These are phyloP conservation scores for Pseudonitzschia pungens DNA, from an alignment of 108 stramenopile genomes.

Conservation along the genomic window DNA sequence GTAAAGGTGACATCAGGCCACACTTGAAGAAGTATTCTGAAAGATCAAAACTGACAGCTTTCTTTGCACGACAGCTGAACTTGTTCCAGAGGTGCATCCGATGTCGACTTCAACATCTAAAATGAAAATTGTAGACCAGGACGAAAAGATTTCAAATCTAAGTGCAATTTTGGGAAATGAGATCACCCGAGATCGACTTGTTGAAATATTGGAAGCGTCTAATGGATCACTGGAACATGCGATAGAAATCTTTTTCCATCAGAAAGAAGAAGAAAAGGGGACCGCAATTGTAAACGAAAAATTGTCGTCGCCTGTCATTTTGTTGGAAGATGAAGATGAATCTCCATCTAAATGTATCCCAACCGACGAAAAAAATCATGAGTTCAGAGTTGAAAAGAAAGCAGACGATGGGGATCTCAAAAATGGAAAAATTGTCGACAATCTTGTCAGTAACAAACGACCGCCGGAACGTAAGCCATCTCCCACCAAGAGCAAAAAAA, in stretches of 20 bases:
- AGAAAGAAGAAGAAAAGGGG: background rate
- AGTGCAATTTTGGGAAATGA: slow-evolving; percentile 10
- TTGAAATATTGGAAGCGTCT: slow-evolving; percentile 44
- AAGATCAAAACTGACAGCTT: background rate
- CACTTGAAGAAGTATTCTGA: no score
- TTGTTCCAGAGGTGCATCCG: background rate
- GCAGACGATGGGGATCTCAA: background rate
- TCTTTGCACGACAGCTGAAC: background rate
- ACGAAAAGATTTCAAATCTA: slow-evolving; percentile 9
- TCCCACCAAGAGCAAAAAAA: background rate
- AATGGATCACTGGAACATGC: slow-evolving; percentile 47
- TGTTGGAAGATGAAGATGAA: no score
- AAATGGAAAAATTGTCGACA: background rate
- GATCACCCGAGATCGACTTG: slow-evolving; percentile 15
- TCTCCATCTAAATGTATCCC: no score
- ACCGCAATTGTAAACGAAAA: background rate
- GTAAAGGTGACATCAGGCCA: no score
- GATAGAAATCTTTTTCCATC: slow-evolving; percentile 40
- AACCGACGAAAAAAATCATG: background rate
- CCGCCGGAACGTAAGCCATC: background rate
- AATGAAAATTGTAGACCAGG: background rate
- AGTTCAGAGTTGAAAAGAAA: background rate
- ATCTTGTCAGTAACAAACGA: background rate
- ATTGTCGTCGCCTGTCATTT: background rate
- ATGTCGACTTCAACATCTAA: background rate